Evolutionary conservation across 371 early-diverging fungal species (phyloP).

Genomic region (Dentiscutata heterogama): DNA sequence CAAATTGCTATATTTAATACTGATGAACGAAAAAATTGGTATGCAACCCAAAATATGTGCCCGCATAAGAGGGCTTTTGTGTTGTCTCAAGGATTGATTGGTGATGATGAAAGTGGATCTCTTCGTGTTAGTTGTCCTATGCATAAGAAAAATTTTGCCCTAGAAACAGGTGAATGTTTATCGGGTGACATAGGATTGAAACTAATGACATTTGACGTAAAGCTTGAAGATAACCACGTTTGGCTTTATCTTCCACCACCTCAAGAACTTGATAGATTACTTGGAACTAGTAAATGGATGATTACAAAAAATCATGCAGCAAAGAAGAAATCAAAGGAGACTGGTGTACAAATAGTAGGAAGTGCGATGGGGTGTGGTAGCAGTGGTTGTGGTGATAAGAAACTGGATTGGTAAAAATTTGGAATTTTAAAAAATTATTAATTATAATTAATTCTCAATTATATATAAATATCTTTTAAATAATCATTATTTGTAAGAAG

Average conservation of each 20-base stretch:
- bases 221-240: constrained; percentile 60
- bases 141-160: constrained; percentile 77
- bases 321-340: neutral
- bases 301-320: constrained; percentile 48
- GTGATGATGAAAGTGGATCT: constrained; percentile 52
- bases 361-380: constrained; percentile 23
- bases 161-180: constrained; percentile 63
- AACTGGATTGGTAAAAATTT: constrained; percentile 37
- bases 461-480: too few relatives aligned
- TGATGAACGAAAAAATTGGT: constrained; percentile 59
- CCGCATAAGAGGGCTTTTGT: constrained; percentile 77
- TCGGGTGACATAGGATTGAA: constrained; percentile 59
- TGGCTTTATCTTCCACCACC: constrained; percentile 61
- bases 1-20: constrained; percentile 71
- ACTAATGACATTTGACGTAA: constrained; percentile 65
- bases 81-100: constrained; percentile 69
- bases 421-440: too few relatives aligned
- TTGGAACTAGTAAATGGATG: constrained; percentile 64
- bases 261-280: constrained; percentile 57
- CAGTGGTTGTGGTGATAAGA: constrained; percentile 39
- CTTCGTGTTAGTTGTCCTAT: constrained; percentile 68
- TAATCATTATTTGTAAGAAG: too few relatives aligned
- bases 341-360: constrained; percentile 8
- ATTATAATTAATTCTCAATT: too few relatives aligned
- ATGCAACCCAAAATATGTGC: constrained; percentile 81